These are phyloP conservation scores for Colletotrichum lentis DNA, from an alignment of 2,329 filamentous ascomycete genomes.

Conservation along the genomic window DNA sequence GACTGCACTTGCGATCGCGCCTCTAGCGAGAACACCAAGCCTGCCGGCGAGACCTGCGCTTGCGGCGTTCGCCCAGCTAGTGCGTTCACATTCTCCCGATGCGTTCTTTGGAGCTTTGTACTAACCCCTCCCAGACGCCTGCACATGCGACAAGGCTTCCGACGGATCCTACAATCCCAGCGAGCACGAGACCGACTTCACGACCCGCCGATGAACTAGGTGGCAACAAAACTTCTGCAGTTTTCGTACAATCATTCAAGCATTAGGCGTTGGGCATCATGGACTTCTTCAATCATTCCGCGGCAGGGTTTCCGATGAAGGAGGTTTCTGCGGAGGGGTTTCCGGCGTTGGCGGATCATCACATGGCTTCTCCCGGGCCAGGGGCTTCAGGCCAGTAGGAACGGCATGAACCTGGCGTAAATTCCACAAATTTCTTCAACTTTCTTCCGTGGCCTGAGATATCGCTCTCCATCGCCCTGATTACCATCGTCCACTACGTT, in stretches of 20 bases:
- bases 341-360: not conserved
- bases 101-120: not conserved
- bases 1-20: slow-evolving; percentile 83
- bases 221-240: not conserved
- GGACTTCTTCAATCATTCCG: not conserved
- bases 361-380: not conserved
- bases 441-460: not conserved
- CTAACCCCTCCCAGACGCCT: slow-evolving; percentile 60
- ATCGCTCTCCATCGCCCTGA: too few species aligned
- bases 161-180: slow-evolving; percentile 68
- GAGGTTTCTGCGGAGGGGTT: not conserved
- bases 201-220: slow-evolving; percentile 56
- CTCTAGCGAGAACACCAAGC: slow-evolving; percentile 71
- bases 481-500: not conserved
- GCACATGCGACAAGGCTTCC: slow-evolving; percentile 82
- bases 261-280: not conserved
- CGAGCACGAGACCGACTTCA: slow-evolving; percentile 84
- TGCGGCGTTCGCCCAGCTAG: slow-evolving; percentile 79
- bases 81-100: slow-evolving; percentile 52
- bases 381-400: not conserved
- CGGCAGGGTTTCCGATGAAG: too few species aligned
- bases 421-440: not conserved
- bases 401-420: not conserved
- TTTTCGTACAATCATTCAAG: not conserved
- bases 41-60: slow-evolving; percentile 70